Conservation (phyloP, 1,284 basidiomycete genomes). For the Erythrobasidium hasegawianum region DNA sequence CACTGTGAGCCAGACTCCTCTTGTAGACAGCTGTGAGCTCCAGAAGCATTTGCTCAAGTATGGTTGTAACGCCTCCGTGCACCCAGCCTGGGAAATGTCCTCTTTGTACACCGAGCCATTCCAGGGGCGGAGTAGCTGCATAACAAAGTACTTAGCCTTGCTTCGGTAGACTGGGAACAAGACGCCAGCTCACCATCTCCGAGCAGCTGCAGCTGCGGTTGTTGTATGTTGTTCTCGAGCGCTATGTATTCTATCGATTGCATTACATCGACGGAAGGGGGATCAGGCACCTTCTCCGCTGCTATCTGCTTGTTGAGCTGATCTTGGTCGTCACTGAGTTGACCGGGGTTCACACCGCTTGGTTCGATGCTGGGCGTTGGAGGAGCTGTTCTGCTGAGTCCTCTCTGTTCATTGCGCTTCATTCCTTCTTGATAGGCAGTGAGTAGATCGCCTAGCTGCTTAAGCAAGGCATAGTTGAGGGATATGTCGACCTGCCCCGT, state of each 20-base stretch:
- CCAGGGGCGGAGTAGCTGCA: slow-evolving; percentile 40
- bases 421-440: slow-evolving; percentile 14
- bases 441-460: slow-evolving; percentile 31
- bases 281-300: slow-evolving; percentile 17
- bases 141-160: background rate
- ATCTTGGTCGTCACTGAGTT: background rate
- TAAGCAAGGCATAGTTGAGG: slow-evolving; percentile 37
- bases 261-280: slow-evolving; percentile 12
- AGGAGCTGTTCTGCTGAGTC: background rate
- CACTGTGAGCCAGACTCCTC: slow-evolving; percentile 9
- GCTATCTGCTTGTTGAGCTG: slow-evolving; percentile 11
- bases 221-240: slow-evolving; percentile 34
- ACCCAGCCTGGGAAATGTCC: slow-evolving; percentile 35
- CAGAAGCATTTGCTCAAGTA: slow-evolving; percentile 36
- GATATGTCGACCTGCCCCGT: slow-evolving; percentile 37
- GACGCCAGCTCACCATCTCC: slow-evolving; percentile 36
- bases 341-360: background rate
- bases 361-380: background rate
- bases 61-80: slow-evolving; percentile 36
- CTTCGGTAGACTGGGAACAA: background rate
- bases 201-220: slow-evolving; percentile 37
- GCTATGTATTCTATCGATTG: slow-evolving; percentile 20
- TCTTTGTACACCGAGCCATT: slow-evolving; percentile 40
- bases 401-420: slow-evolving; percentile 1
- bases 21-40: slow-evolving; percentile 26